Evolutionary conservation across 2,329 filamentous ascomycete genomes (phyloP).

Genomic region (Alternaria sp.): DNA sequence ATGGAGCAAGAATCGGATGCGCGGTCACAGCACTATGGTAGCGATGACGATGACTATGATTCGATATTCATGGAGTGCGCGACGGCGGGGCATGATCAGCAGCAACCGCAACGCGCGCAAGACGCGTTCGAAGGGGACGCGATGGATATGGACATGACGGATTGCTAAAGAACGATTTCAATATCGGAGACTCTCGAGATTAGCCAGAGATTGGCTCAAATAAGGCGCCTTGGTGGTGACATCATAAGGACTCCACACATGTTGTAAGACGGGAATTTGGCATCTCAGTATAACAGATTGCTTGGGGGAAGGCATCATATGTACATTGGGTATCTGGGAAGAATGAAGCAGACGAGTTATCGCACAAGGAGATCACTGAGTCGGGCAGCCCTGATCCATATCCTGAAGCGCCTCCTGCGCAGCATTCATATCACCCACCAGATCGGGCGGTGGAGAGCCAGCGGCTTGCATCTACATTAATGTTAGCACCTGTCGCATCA

Average conservation of each 20-base stretch:
- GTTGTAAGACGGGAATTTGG: not conserved
- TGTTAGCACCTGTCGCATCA: not conserved
- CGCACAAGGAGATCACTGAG: constrained; percentile 56
- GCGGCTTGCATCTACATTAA: constrained; percentile 86
- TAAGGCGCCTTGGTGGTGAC: not conserved
- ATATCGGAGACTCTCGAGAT: not conserved
- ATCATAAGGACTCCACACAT: not conserved
- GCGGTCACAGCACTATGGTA: constrained; percentile 49
- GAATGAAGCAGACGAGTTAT: constrained; percentile 5
- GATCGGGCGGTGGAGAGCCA: constrained; percentile 86
- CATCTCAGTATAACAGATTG: not conserved
- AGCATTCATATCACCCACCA: constrained; percentile 88
- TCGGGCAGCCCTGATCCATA: constrained; percentile 66
- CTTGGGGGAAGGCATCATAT: not conserved
- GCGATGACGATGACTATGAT: constrained; percentile 68
- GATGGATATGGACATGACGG: constrained; percentile 49
- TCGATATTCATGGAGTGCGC: constrained; percentile 68
- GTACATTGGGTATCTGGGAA: constrained; percentile 34
- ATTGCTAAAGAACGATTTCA: constrained; percentile 18
- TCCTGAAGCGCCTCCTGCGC: constrained; percentile 71
- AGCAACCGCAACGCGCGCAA: constrained; percentile 20
- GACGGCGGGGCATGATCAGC: constrained; percentile 51
- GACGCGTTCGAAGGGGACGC: constrained; percentile 26
- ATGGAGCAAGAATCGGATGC: constrained; percentile 46
- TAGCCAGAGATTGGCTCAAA: not conserved